Conservation (phyloP, 805 yeast species). For the Saccharomycopsis sp. region DNA sequence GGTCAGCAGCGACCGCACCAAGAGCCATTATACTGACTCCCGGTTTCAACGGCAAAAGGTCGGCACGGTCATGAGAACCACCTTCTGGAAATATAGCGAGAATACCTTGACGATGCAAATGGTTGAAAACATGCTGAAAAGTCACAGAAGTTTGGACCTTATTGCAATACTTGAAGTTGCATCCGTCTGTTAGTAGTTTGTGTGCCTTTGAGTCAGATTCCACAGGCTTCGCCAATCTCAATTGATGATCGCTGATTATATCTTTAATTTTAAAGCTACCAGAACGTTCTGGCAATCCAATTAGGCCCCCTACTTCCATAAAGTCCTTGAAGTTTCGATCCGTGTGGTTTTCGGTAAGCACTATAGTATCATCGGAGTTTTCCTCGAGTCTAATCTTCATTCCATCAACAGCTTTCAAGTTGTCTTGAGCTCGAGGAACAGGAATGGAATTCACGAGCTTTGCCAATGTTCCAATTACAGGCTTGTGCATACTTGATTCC, state of each 20-base stretch:
- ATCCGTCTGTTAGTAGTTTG: conserved; percentile 43
- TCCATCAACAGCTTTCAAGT: conserved; percentile 51
- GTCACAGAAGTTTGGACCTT: conserved; percentile 83
- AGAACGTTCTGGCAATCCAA: conserved; percentile 69
- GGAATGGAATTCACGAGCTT: conserved; percentile 74
- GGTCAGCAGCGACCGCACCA: conserved; percentile 80
- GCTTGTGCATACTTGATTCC: conserved; percentile 57
- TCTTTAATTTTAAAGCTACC: conserved; percentile 70
- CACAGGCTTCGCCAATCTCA: conserved; percentile 65
- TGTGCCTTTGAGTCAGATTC: conserved; percentile 4
- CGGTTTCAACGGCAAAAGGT: conserved; percentile 85
- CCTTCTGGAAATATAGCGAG: conserved; percentile 97
- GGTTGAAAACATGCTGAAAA: conserved; percentile 78
- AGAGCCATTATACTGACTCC: conserved; percentile 98
- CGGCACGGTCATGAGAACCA: conserved; percentile 94
- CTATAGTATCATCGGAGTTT: conserved; percentile 34
- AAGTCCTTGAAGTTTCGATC: conserved; percentile 43
- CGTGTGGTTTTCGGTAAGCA: conserved; percentile 47
- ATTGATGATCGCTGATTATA: conserved; percentile 64
- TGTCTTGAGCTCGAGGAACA: conserved; percentile 87
- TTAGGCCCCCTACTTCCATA: conserved; percentile 56
- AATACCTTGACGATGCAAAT: conserved; percentile 71
- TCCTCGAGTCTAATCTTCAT: conserved; percentile 51
- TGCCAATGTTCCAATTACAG: conserved; percentile 70
- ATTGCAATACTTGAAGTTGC: conserved; percentile 65